Base-by-base conservation (phyloP, 108 stramenopile species). In the Skeletonema costatum region DNA sequence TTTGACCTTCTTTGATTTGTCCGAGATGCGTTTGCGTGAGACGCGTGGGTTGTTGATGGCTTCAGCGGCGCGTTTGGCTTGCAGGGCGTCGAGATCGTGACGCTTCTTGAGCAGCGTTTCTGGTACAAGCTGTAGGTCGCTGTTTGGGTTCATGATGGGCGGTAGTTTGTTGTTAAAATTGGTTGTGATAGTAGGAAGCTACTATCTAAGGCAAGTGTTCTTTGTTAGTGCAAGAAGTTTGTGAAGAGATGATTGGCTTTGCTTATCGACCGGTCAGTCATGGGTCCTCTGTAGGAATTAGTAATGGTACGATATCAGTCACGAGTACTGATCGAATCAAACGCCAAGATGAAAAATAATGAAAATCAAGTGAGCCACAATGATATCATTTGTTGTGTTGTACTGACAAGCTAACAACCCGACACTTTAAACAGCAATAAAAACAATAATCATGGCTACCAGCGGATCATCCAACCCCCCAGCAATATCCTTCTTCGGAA, bases 31-130 rank as follows among this genome's bases (percentile, higher is more conserved):
- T 42, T 84, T 77, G 10, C 83, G 76, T 16, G 78, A 73, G 33
- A 66, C 60, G 46, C 73, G 71, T 17, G 83, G 81, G 39, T 80
- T 79, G 14, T 59, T 61, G 35, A 83, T 50, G 21, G 58, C 69
- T 42, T 84, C 59, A n/a, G 92, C 92, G 41, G 87, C 89, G 9
- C 86, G 80, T 39, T 86, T 71, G 70, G 91, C 91, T 39, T 82
- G 72, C 30, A 91, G 83, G 36, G 88, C 85, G 75, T 95, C 94
- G 80, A 95, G 78, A 71, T 95, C 94, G 73, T 95, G 92, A 38
- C 90, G 89, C 29, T 79, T 81, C 72, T 93, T 93, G 60, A 95
- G 86, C 38, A 93, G 80, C 13, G 89, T 85, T 77, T 95, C 94
- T 35, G 94, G 94, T 14, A 95, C 90, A 29, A 95, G 77, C 17